These are phyloP conservation scores for Plasmodium gaboni DNA, from an alignment of 169 alveolate species.

Conservation along the genomic window DNA sequence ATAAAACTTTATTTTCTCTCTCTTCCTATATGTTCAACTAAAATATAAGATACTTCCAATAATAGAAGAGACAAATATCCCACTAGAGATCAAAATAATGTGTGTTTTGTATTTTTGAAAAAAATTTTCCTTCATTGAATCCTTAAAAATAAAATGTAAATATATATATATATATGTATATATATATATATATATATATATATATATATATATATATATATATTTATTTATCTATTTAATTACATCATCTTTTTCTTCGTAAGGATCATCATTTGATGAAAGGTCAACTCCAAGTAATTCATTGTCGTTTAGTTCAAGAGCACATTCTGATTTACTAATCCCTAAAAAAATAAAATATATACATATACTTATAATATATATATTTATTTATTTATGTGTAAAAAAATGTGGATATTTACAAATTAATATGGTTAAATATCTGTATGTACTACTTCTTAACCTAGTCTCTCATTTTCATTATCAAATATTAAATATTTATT, in stretches of 20 bases:
- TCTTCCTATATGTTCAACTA: not conserved
- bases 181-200: not conserved
- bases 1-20: not conserved
- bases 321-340: slow-evolving; percentile 1
- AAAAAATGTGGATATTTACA: not conserved
- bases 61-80: not conserved
- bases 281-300: not conserved
- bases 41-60: slow-evolving; percentile 33
- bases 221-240: not conserved
- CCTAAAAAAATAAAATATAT: not conserved
- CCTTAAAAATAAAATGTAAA: slow-evolving; percentile 1
- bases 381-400: not conserved
- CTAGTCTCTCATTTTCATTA: slow-evolving; percentile 40
- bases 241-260: not conserved
- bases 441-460: not conserved
- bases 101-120: slow-evolving; percentile 15
- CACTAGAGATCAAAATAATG: slow-evolving; percentile 4
- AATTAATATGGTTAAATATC: not conserved
- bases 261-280: not conserved
- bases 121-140: not conserved
- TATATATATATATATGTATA: not conserved
- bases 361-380: not conserved
- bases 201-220: not conserved
- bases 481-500: slow-evolving; percentile 57
- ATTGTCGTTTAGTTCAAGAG: not conserved